Base-by-base conservation (phyloP, 306 rosid species). In the Rosa chinensis region DNA sequence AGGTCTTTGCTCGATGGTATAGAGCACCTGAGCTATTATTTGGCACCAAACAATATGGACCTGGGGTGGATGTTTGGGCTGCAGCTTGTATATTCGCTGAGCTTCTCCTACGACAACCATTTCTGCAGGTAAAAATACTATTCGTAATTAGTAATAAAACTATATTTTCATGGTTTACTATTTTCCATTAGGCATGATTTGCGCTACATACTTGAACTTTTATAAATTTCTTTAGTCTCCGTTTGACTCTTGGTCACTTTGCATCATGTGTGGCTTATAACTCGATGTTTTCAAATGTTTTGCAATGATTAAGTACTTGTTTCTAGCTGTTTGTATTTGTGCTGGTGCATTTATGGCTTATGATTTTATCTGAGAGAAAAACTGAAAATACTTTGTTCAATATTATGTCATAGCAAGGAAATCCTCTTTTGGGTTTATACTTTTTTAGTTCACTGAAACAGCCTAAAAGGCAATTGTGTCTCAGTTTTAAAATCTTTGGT, bases 31-130 rank as follows among this genome's bases (percentile, higher is more conserved):
- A 94, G 83, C 86, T 94, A 53, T 85, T 94, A 86, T 94, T 94
- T 86, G 97, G 98, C 48, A 86, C 97, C 78, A 94, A 92, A 88
- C 97, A 92, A 78, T 94, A 94, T 80, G 98, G 98, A 56, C 77
- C 98, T 21, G 97, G 94, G 74, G 98, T 94, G 62, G 98, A 94
- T 92, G 97, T 94, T 76, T 94, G 98, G 98, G 98, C 98, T 72
- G 97, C 98, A 64, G 98, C 92, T 70, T 94, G 97, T 85, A 94
- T 94, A 84, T 94, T 94, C 48, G 97, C 98, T 39, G 98, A 94
- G 78, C 92, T 94, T 53, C 90, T 94, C 53, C 93, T 94, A 47
- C 96, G 98, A 78, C 89, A 96, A 45, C 98, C 98, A 53, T 94
- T 94, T 81, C 86, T 94, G 81, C 97, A 92, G 98, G 98, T 90